Conservation (phyloP, 345 rosid species). For the Rhodomyrtus tomentosa region DNA sequence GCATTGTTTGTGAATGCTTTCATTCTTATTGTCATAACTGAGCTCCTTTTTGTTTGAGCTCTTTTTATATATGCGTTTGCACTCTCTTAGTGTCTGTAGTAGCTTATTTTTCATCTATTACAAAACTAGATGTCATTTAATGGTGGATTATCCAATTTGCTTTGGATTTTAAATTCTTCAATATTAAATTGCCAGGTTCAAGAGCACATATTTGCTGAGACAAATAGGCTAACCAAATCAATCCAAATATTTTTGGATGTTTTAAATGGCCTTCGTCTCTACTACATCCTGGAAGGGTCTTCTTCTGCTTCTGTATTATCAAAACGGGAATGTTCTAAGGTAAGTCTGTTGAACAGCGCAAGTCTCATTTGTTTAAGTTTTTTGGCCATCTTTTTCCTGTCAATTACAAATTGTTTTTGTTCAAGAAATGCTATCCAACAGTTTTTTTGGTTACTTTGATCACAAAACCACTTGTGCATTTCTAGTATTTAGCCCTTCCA, state of each 20-base stretch:
- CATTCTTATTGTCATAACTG: not conserved
- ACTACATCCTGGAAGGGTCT: conserved; percentile 51
- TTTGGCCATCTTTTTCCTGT: not conserved
- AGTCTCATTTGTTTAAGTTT: not conserved
- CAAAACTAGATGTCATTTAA: not conserved
- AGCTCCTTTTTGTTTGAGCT: not conserved
- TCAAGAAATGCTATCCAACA: not conserved
- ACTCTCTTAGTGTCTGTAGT: not conserved
- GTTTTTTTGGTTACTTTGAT: not conserved
- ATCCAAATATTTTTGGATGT: conserved; percentile 72
- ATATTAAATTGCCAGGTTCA: conserved; percentile 40
- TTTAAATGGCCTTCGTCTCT: conserved; percentile 80
- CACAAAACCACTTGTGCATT: not conserved
- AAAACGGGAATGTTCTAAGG: conserved; percentile 57
- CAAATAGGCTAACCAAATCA: conserved; percentile 70
- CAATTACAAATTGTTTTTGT: not conserved
- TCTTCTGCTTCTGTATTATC: conserved; percentile 26
- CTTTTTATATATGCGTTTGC: not conserved
- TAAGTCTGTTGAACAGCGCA: conserved; percentile 4
- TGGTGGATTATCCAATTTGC: not conserved
- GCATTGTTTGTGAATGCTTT: not conserved
- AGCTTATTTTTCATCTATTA: not conserved
- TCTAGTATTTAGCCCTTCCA: not conserved
- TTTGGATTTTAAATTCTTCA: not conserved
- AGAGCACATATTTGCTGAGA: conserved; percentile 55